Conservation (phyloP, 2,329 filamentous ascomycete genomes). For the Phialophora verrucosa region DNA sequence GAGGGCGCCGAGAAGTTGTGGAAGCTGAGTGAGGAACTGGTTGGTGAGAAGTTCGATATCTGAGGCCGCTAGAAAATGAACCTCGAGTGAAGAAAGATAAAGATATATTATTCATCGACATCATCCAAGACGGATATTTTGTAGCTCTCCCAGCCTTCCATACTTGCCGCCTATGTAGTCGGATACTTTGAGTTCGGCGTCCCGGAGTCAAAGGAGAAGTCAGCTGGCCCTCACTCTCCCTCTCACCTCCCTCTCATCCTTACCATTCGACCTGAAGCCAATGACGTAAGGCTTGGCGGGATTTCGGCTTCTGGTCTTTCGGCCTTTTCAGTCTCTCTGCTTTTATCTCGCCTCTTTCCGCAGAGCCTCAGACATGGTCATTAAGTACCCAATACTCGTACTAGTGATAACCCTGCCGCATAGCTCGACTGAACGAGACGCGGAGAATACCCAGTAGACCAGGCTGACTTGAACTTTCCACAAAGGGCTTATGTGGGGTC, state of each 20-base stretch:
- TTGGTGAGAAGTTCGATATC: conserved; percentile 41
- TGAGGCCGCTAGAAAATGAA: conserved; percentile 14
- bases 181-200: background rate
- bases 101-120: background rate
- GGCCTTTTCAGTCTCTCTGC: background rate
- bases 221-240: background rate
- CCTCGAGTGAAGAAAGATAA: background rate
- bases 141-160: background rate
- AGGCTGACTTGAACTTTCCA: background rate
- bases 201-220: background rate
- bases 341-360: background rate
- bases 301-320: background rate
- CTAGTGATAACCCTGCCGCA: background rate
- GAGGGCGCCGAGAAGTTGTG: conserved; percentile 43
- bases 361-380: background rate
- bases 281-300: background rate
- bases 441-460: background rate
- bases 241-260: background rate
- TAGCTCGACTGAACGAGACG: background rate
- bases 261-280: background rate
- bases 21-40: conserved; percentile 43
- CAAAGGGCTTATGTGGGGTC: conserved; percentile 16
- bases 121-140: background rate
- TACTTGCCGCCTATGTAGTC: background rate
- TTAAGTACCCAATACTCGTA: background rate